These are phyloP conservation scores for Alternaria longipes DNA, from an alignment of 2,329 filamentous ascomycete species.

Conservation along the genomic window DNA sequence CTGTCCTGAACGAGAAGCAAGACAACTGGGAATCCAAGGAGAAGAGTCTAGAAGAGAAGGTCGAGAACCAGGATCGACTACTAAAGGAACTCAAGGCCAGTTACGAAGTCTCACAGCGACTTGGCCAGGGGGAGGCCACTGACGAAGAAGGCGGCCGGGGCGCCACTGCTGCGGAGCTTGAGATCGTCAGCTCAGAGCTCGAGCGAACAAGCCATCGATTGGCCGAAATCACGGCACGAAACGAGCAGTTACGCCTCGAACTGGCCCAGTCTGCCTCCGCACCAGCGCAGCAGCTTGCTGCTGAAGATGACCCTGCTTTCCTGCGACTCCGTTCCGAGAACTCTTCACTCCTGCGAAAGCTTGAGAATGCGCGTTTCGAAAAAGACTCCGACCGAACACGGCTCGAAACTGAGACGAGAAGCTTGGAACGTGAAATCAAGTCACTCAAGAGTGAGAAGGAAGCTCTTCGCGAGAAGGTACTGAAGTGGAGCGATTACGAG, in stretches of 20 bases:
- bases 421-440: conserved; percentile 79
- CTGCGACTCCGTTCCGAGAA: conserved; percentile 92
- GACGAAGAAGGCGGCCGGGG: conserved; percentile 67
- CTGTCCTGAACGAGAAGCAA: conserved; percentile 89
- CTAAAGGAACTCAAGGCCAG: conserved; percentile 95
- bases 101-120: conserved; percentile 92
- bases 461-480: conserved; percentile 78
- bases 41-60: conserved; percentile 87
- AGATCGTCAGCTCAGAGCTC: conserved; percentile 90
- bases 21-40: conserved; percentile 98
- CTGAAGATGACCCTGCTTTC: conserved; percentile 90
- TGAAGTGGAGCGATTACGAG: conserved; percentile 93
- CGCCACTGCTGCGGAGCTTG: conserved; percentile 87
- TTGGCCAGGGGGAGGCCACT: conserved; percentile 75
- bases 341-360: conserved; percentile 85
- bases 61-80: conserved; percentile 91
- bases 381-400: conserved; percentile 81
- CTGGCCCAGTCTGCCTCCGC: conserved; percentile 86
- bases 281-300: conserved; percentile 66
- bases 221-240: conserved; percentile 90
- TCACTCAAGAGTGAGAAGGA: conserved; percentile 84
- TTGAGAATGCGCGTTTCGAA: conserved; percentile 85
- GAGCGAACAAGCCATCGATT: conserved; percentile 87
- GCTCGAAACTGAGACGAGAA: conserved; percentile 76
- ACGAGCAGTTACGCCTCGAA: conserved; percentile 90